These are phyloP conservation scores for Acer negundo DNA, from an alignment of 345 rosid genomes.

Conservation along the genomic window DNA sequence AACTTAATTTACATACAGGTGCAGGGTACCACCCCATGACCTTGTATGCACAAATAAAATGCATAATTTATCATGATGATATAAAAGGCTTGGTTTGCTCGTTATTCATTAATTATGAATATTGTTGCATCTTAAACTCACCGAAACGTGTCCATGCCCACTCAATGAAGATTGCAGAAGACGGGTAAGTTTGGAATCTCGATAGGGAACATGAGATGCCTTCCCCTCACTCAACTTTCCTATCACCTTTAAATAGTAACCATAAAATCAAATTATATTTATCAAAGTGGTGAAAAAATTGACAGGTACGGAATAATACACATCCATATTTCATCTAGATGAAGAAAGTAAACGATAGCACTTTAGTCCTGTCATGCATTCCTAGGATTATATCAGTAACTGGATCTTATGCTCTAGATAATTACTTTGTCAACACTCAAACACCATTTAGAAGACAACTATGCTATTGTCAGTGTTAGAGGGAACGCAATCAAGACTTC, in stretches of 20 bases:
- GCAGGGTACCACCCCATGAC: background rate
- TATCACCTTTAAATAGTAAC: conserved; percentile 70
- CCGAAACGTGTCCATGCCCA: conserved; percentile 99
- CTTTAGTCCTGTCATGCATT: background rate
- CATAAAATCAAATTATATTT: conserved; percentile 18
- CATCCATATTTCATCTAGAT: background rate
- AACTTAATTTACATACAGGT: background rate
- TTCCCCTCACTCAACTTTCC: conserved; percentile 98
- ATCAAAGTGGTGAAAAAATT: conserved; percentile 10
- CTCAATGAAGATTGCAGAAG: conserved; percentile 97
- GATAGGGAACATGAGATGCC: conserved; percentile 98
- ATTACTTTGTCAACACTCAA: conserved; percentile 6
- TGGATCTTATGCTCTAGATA: background rate
- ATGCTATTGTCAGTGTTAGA: background rate
- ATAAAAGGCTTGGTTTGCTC: background rate
- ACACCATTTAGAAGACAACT: background rate
- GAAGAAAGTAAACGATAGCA: background rate
- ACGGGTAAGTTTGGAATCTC: conserved; percentile 98
- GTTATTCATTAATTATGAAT: background rate
- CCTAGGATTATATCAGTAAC: background rate
- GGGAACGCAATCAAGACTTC: background rate
- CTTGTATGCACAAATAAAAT: background rate
- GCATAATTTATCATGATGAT: background rate
- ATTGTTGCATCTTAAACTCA: conserved; percentile 43
- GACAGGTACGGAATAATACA: background rate